Evolutionary conservation across 2,329 filamentous ascomycete species (phyloP), one percentile per base, ranked within the genome.

Genomic region (Penicillium decumbens): DNA sequence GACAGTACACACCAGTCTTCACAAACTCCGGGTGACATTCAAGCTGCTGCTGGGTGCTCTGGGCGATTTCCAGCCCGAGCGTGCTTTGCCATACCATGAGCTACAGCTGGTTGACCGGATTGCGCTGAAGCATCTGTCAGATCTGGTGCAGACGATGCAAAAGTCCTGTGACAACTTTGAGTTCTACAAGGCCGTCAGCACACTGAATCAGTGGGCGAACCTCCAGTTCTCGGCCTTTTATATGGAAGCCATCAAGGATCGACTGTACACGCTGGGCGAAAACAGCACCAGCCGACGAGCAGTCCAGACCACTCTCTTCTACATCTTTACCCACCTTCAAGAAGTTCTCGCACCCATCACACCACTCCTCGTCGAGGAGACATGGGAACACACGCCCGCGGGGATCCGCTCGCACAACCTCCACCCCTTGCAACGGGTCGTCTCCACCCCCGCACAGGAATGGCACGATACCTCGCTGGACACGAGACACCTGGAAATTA

Each of bases 191-290:
- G 91, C 80, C 10, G 76, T 90, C 5, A 82, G 77, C 51, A 72
- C 79, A 3, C 77, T 97, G 56, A 95, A 91, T 69, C 81, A 82
- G 55, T 96, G 91, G 84, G 79, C 95, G 51, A 83, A 84, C 47
- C 83, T 79, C 23, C 88, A 96, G 58, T 78, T 98, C 23, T 96
- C 90, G 0, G 86, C 92, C 0, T 95, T 96, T 69, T 98, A 97
- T 68, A 82, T 98, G 49, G 93, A 98, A 70, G 84, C 88, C 0
- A 78, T 91, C 61, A 98, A 98, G 70, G 93, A 98, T 63, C 80
- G 89, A 3, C 76, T 97, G 1, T 98, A 98, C 74, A 93, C 91
- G 40, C 88, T 87, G 27, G 81, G 84, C 52, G 80, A 81, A 12
- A 77, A 80, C 12, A 85, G 87, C 41, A 76, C 80, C 4, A 71